Conservation (phyloP, 2,329 filamentous ascomycete genomes). For the Fusarium papillatum region DNA sequence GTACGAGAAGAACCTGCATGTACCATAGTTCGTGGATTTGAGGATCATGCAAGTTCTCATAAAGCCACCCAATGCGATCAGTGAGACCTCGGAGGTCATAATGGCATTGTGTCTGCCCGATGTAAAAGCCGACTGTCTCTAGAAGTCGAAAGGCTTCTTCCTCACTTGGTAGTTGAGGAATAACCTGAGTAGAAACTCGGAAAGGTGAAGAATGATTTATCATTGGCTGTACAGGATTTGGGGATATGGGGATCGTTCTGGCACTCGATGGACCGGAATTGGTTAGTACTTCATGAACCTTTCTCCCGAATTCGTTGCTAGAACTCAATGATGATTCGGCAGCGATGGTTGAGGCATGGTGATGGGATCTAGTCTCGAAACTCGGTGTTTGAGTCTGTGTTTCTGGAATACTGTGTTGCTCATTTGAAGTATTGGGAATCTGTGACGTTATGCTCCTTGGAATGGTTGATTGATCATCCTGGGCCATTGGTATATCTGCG, state of each 20-base stretch:
- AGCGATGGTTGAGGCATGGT: background rate
- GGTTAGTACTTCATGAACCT: background rate
- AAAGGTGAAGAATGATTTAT: background rate
- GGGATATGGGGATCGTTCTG: background rate
- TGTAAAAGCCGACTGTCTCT: background rate
- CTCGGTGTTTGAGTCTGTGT: background rate
- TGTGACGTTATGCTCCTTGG: background rate
- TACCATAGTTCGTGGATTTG: background rate
- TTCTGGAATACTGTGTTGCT: background rate
- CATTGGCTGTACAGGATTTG: background rate
- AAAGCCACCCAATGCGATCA: background rate
- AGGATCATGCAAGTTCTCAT: background rate
- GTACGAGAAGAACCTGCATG: background rate
- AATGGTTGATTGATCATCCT: background rate
- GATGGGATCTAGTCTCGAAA: background rate
- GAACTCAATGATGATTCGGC: background rate
- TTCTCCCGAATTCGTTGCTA: background rate
- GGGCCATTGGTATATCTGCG: background rate
- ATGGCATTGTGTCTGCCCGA: background rate
- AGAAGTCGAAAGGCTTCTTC: background rate
- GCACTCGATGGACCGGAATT: background rate
- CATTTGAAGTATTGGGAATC: background rate
- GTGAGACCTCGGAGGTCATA: background rate
- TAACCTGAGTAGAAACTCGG: background rate
- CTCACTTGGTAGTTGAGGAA: background rate